A percentile compares a stretch with the other conserved stretches of the same genome.
phyloP scores from a whole-genome alignment of 371 early-diverging fungal genomes.

The Actinomortierella ambigua region DNA sequence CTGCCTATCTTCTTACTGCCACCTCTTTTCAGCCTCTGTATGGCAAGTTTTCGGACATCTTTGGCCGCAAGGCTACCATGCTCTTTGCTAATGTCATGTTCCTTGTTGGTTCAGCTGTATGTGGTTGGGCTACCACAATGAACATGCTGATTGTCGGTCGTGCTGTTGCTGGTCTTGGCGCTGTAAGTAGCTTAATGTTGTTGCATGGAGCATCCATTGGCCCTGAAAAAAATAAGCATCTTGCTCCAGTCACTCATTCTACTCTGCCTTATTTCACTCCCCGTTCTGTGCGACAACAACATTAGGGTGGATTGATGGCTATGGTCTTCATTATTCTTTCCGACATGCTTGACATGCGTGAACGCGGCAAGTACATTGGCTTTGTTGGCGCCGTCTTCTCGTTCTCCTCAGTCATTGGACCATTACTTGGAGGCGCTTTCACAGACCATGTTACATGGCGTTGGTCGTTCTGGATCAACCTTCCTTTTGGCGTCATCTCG shows the following conservation, averaged over 20 bases:
- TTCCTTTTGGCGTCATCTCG: conserved; percentile 68
- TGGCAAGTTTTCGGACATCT: conserved; percentile 68
- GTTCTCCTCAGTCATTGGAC: conserved; percentile 75
- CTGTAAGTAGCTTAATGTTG: conserved; percentile 32
- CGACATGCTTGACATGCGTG: conserved; percentile 56
- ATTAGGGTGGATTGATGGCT: conserved; percentile 66
- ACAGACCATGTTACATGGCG: conserved; percentile 59
- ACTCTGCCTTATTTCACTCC: no score
- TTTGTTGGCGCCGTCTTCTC: conserved; percentile 59
- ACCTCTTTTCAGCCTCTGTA: conserved; percentile 82
- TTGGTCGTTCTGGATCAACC: conserved; percentile 82
- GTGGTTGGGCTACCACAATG: conserved; percentile 61
- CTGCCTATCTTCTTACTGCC: conserved; percentile 74
- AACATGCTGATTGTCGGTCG: conserved; percentile 72
- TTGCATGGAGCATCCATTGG: no score
- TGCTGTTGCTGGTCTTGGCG: conserved; percentile 81
- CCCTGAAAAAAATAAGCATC: no score
- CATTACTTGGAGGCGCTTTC: conserved; percentile 77
- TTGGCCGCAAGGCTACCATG: conserved; percentile 68
- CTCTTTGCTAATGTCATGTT: conserved; percentile 62
- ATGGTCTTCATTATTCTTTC: conserved; percentile 75
- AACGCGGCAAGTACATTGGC: conserved; percentile 62
- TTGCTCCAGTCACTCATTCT: no score
- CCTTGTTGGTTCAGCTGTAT: conserved; percentile 59
- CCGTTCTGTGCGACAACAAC: no score